Conservation (phyloP, 176 grass and related monocot species). For the Melocanna baccifera region DNA sequence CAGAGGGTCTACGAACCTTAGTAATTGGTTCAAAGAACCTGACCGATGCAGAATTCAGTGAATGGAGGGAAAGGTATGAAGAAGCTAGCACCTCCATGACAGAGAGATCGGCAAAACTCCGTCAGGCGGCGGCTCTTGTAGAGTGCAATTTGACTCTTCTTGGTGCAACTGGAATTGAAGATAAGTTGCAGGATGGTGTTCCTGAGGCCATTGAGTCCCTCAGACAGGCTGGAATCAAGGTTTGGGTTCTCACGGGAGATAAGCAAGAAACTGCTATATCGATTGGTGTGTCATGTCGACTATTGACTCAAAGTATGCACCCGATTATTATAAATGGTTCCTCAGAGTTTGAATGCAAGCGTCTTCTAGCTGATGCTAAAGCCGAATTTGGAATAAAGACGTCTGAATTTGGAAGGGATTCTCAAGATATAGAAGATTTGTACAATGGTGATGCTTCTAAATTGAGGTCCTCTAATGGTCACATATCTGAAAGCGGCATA, state of each 20-base stretch:
- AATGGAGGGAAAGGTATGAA: conserved; percentile 90
- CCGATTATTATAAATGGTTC: conserved; percentile 91
- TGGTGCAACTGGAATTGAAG: conserved; percentile 90
- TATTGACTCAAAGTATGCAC: conserved; percentile 76
- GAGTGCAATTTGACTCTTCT: conserved; percentile 87
- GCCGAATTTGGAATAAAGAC: conserved; percentile 64
- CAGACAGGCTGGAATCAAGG: conserved; percentile 93
- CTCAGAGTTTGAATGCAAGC: conserved; percentile 78
- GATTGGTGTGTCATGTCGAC: conserved; percentile 82
- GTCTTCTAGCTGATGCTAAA: conserved; percentile 86
- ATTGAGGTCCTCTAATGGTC: conserved; percentile 42
- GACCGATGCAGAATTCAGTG: conserved; percentile 66
- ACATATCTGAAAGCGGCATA: conserved; percentile 39
- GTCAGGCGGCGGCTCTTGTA: conserved; percentile 77
- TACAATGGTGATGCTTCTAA: conserved; percentile 41
- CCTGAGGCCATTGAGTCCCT: conserved; percentile 96
- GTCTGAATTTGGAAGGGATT: conserved; percentile 31
- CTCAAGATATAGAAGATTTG: conserved; percentile 32
- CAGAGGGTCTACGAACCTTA: conserved; percentile 80
- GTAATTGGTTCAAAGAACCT: conserved; percentile 77
- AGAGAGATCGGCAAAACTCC: conserved; percentile 91
- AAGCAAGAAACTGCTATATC: conserved; percentile 99
- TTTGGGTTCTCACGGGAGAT: conserved; percentile 99
- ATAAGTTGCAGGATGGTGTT: conserved; percentile 99
- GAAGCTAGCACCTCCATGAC: conserved; percentile 94